These are phyloP conservation scores for Leccinum truebloodii DNA, from an alignment of 768 basidiomycete genomes.

Conservation along the genomic window DNA sequence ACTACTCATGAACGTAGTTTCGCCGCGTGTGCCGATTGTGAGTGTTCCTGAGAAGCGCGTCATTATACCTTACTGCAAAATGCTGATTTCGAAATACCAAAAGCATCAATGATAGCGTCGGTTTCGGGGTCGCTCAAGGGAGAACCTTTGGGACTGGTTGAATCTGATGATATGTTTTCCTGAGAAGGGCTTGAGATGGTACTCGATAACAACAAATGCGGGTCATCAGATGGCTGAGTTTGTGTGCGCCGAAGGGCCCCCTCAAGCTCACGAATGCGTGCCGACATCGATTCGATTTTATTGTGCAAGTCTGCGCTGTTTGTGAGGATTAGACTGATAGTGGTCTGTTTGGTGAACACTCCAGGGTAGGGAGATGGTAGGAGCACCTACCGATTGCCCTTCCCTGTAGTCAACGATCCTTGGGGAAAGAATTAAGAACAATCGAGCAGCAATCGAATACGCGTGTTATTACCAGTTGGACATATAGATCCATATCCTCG, in stretches of 20 bases:
- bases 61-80: neutral
- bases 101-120: slow-evolving; percentile 49
- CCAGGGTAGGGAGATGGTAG: neutral
- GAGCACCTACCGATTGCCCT: slow-evolving; percentile 51
- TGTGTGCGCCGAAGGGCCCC: slow-evolving; percentile 54
- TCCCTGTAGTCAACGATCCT: slow-evolving; percentile 60
- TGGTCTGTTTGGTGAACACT: neutral
- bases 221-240: slow-evolving; percentile 45
- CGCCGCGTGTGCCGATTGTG: slow-evolving; percentile 54
- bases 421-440: slow-evolving; percentile 6
- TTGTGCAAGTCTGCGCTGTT: slow-evolving; percentile 73
- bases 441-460: slow-evolving; percentile 5
- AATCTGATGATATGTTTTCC: slow-evolving; percentile 24
- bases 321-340: slow-evolving; percentile 54
- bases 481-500: slow-evolving; percentile 76
- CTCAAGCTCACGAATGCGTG: slow-evolving; percentile 64
- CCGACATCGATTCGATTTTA: slow-evolving; percentile 53
- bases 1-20: slow-evolving; percentile 58
- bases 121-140: slow-evolving; percentile 33
- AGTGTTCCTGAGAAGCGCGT: slow-evolving; percentile 49
- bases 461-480: slow-evolving; percentile 57
- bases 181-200: slow-evolving; percentile 30
- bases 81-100: slow-evolving; percentile 37
- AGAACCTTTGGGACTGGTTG: slow-evolving; percentile 9
- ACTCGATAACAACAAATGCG: slow-evolving; percentile 48